phyloP scores from a whole-genome alignment of 176 grass and related monocot genomes.

The Echinochloa phyllopogon region DNA sequence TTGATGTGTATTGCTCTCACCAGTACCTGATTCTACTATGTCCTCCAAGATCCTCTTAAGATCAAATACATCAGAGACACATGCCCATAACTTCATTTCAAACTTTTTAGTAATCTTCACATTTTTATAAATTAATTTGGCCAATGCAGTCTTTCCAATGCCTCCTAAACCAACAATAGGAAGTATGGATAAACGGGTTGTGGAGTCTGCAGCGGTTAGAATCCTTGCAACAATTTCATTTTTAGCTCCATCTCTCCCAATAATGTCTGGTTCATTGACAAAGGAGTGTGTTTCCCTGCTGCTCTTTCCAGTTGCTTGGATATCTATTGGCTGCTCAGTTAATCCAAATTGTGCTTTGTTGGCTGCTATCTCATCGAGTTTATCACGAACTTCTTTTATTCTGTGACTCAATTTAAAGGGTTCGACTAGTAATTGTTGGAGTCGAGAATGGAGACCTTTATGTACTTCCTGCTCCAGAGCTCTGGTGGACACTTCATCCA shows the following conservation, averaged over 20 bases:
- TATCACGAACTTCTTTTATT: constrained; percentile 9
- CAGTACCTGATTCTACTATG: neutral
- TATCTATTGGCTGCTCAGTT: neutral
- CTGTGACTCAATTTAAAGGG: neutral
- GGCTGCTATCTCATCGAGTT: constrained; percentile 10
- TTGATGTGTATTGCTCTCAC: constrained; percentile 1
- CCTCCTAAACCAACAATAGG: constrained; percentile 38
- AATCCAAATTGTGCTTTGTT: neutral
- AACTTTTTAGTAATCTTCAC: neutral
- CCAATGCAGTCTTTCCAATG: constrained; percentile 8
- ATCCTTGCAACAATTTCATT: neutral
- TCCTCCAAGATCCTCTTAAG: neutral
- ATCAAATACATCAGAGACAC: constrained; percentile 3
- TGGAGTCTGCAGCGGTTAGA: neutral
- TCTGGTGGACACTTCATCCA: neutral
- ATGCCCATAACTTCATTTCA: constrained; percentile 6
- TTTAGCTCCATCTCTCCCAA: constrained; percentile 13
- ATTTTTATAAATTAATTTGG: neutral
- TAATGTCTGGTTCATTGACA: neutral
- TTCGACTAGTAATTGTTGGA: neutral
- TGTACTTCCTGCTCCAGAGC: neutral
- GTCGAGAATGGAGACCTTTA: too few relatives aligned
- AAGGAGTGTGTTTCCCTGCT: constrained; percentile 17
- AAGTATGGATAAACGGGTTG: neutral
- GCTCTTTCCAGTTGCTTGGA: neutral